Evolutionary conservation across 2,329 filamentous ascomycete genomes (phyloP).

Genomic region (Cercospora zeina): DNA sequence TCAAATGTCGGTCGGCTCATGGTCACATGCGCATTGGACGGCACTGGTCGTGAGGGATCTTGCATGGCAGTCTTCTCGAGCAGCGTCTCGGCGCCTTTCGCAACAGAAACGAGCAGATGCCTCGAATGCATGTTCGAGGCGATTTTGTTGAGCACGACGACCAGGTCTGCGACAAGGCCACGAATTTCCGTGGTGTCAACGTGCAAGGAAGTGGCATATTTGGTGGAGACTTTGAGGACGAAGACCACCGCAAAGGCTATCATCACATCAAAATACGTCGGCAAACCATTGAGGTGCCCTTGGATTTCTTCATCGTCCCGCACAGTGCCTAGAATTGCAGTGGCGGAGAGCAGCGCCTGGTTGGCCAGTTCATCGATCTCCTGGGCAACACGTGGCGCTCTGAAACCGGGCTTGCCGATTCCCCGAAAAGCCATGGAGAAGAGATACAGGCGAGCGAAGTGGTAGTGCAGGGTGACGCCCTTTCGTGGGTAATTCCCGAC

Average conservation of each 20-base stretch:
- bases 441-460: constrained; percentile 37
- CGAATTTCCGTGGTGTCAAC: constrained; percentile 35
- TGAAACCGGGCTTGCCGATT: constrained; percentile 31
- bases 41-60: constrained; percentile 26
- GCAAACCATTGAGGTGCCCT: constrained; percentile 35
- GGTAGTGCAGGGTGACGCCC: constrained; percentile 35
- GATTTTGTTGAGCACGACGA: constrained; percentile 34
- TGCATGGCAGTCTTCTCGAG: constrained; percentile 31
- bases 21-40: constrained; percentile 35
- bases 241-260: constrained; percentile 39
- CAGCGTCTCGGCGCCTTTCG: constrained; percentile 33
- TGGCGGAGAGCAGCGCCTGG: constrained; percentile 33
- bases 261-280: constrained; percentile 40
- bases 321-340: constrained; percentile 33
- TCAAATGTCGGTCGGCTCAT: constrained; percentile 37
- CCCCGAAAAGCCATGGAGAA: constrained; percentile 36
- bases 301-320: constrained; percentile 35
- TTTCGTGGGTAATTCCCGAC: constrained; percentile 36
- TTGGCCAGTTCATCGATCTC: constrained; percentile 38
- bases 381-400: constrained; percentile 31
- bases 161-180: constrained; percentile 31
- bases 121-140: constrained; percentile 37
- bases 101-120: constrained; percentile 36
- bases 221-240: constrained; percentile 38
- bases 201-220: constrained; percentile 33